phyloP scores from a whole-genome alignment of 192 early-diverging fungal genomes.

The Jimgerdemannia lactiflua region DNA sequence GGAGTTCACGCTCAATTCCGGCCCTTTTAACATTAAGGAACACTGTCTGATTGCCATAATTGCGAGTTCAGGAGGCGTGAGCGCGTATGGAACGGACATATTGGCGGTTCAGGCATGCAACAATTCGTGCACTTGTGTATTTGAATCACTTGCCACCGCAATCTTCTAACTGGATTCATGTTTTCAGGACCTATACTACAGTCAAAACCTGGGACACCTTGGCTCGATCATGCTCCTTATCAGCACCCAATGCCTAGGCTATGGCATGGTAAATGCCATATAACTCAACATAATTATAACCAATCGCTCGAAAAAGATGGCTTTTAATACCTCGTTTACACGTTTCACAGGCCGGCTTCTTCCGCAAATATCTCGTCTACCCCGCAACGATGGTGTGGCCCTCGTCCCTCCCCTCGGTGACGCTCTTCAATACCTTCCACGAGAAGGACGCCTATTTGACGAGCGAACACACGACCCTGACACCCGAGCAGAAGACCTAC shows the following conservation, averaged over 20 bases:
- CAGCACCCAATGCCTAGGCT: slow-evolving; percentile 25
- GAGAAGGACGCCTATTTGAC: neutral
- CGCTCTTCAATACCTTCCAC: slow-evolving; percentile 24
- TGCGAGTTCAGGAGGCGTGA: slow-evolving; percentile 37
- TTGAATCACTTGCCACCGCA: slow-evolving; percentile 34
- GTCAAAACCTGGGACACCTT: slow-evolving; percentile 61
- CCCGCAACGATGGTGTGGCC: slow-evolving; percentile 18
- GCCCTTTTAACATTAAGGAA: slow-evolving; percentile 45
- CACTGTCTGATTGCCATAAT: slow-evolving; percentile 43
- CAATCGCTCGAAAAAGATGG: no score
- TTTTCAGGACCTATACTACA: slow-evolving; percentile 44
- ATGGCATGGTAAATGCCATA: slow-evolving; percentile 17
- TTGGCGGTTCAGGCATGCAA: slow-evolving; percentile 17
- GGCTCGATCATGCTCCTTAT: slow-evolving; percentile 43
- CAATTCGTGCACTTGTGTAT: no score
- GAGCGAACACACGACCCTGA: neutral
- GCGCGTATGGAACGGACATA: slow-evolving; percentile 35
- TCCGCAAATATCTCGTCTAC: slow-evolving; percentile 12
- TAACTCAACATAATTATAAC: no score
- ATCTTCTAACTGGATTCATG: no score
- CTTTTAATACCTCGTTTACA: no score
- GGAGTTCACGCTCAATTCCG: slow-evolving; percentile 34
- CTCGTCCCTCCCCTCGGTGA: slow-evolving; percentile 14
- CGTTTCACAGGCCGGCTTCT: slow-evolving; percentile 10
- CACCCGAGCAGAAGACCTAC: no score